Evolutionary conservation across 2,329 filamentous ascomycete genomes (phyloP), one percentile per base, ranked within the genome.

Genomic region (Colletotrichum sublineola): DNA sequence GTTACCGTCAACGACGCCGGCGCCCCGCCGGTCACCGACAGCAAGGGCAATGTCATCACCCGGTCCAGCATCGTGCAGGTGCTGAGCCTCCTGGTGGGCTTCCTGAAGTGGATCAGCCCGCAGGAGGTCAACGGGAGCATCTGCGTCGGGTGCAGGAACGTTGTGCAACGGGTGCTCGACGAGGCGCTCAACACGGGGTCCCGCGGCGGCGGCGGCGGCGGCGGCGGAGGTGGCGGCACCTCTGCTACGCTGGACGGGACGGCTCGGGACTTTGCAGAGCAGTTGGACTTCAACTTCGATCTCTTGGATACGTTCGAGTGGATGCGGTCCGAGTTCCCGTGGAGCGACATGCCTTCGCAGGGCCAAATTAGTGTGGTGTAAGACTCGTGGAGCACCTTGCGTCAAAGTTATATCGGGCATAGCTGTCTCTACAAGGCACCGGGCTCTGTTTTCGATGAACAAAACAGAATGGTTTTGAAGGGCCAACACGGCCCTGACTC

Each of bases 1-100:
- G 38, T 44, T 20, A 83, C 82, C 0, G 77, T 81, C 24, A 76
- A 76, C 46, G 78, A 53, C n/a, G 53, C 5, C 33, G 24, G 11
- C 31, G 44, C 15, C 12, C 24, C 56, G 7, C 18, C 55, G 7
- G 31, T 29, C 55, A 40, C 20, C 11, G 63, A 79, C 55, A 75
- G 78, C 1, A 79, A 82, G 1, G 76, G 76, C 20, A 76, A 78
- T 31, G 71, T 78, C 15, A 79, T 87, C 11, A 86, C 82, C 1
- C 81, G 84, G 1, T 86, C 85, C 0, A 82, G 81, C 48, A 85
- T 88, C 8, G 83, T 88, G n/a, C 86, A 88, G 71, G 84, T 87
- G 62, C 80, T 88, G 1, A 87, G 84, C 66, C 82, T 88, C 1
- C 78, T 88, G 0, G 82, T 87, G 7, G 85, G 84, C 0, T 88